These are phyloP conservation scores for Effrenium voratum DNA, from an alignment of 73 alveolate genomes.

Conservation along the genomic window DNA sequence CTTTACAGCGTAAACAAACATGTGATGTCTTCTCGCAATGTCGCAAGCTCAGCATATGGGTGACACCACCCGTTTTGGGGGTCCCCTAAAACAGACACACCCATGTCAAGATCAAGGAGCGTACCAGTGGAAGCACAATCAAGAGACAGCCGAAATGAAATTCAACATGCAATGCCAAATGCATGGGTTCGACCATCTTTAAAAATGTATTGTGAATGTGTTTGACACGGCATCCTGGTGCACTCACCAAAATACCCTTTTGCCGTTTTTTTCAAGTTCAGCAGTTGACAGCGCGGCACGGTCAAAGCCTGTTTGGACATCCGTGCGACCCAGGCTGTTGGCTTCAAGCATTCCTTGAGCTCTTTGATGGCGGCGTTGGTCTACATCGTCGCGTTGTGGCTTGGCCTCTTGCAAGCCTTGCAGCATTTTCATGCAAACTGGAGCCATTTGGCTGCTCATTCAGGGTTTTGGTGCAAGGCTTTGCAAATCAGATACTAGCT, in stretches of 20 bases:
- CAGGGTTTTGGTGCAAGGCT: background rate
- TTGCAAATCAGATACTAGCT: background rate
- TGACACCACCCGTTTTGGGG: background rate
- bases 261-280: background rate
- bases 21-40: background rate
- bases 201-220: too few species aligned
- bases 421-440: background rate
- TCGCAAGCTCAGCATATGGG: background rate
- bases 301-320: background rate
- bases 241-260: too few species aligned
- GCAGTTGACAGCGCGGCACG: background rate
- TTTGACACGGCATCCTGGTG: too few species aligned
- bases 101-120: too few species aligned
- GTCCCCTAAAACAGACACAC: background rate
- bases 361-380: slow-evolving; percentile 35
- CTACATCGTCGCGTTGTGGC: slow-evolving; percentile 23
- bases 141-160: too few species aligned
- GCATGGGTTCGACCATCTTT: too few species aligned
- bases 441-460: background rate
- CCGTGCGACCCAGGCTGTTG: slow-evolving; percentile 1
- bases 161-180: too few species aligned
- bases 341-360: slow-evolving; percentile 61
- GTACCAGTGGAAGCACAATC: too few species aligned
- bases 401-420: background rate
- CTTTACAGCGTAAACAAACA: background rate